Conservation (phyloP, 768 basidiomycete species). For the Leccinum subtestaceum region DNA sequence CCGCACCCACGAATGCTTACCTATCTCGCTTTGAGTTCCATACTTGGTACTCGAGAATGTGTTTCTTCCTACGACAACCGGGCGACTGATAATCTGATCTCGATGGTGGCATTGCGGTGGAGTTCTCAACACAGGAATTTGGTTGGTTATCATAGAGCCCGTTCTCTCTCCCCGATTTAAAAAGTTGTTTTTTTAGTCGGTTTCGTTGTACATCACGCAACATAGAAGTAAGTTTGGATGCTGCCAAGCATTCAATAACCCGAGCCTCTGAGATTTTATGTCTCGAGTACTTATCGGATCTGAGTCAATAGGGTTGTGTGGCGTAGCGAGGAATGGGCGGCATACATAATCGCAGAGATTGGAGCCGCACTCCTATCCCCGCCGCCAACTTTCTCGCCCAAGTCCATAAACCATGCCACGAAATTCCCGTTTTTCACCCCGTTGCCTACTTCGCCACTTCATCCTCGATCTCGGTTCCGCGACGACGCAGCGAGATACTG, state of each 20-base stretch:
- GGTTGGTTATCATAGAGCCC: not conserved
- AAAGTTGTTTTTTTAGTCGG: not conserved
- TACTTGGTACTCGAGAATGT: not conserved
- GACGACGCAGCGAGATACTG: not conserved
- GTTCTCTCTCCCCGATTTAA: not conserved
- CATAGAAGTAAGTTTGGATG: not conserved
- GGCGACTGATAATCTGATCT: conserved; percentile 1
- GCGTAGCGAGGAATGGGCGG: conserved; percentile 19
- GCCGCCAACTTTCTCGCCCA: not conserved
- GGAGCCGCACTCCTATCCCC: not conserved
- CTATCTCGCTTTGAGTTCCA: conserved; percentile 13
- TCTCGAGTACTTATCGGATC: conserved; percentile 4
- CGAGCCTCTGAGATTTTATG: not conserved
- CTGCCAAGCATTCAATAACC: not conserved
- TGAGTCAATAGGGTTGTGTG: conserved; percentile 17
- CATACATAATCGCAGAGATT: not conserved
- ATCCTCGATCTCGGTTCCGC: not conserved
- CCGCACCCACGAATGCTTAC: not conserved
- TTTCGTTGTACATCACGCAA: conserved; percentile 5
- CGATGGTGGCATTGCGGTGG: conserved; percentile 1
- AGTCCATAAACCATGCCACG: not conserved
- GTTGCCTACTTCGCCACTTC: not conserved
- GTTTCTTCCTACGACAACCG: conserved; percentile 2
- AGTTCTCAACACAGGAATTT: not conserved
- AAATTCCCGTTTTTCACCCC: not conserved